Conservation (phyloP, 2,329 filamentous ascomycete species). For the Aspergillus floridensis region DNA sequence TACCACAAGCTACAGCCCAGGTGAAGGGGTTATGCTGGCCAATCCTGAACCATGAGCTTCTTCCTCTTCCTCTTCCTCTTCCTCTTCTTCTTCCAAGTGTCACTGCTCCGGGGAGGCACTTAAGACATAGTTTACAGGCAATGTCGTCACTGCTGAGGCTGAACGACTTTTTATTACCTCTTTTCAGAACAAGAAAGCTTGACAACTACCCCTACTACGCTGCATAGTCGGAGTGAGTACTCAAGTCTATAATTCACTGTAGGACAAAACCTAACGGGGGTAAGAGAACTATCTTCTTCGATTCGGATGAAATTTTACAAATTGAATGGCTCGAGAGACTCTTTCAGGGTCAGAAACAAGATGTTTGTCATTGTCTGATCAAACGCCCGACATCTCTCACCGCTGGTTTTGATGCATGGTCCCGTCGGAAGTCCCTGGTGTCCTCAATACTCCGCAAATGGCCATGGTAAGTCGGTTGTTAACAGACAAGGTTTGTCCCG, state of each 20-base stretch:
- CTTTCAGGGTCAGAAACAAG: background rate
- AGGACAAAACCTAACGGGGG: no score
- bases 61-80: background rate
- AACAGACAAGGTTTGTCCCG: no score
- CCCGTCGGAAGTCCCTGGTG: background rate
- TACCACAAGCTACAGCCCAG: conserved; percentile 12
- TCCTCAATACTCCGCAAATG: background rate
- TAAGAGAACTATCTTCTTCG: no score
- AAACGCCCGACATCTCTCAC: background rate
- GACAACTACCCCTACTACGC: background rate
- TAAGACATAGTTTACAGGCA: no score
- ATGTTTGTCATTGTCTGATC: background rate
- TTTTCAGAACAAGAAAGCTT: background rate
- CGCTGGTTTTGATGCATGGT: conserved; percentile 1
- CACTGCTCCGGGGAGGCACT: background rate
- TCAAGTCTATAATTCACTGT: no score
- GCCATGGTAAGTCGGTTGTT: background rate
- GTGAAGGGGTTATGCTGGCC: conserved; percentile 1
- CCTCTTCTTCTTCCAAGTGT: background rate
- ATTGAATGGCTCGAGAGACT: background rate
- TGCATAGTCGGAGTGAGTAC: no score
- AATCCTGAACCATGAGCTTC: background rate
- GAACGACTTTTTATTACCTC: no score
- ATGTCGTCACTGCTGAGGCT: no score
- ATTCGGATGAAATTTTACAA: no score